Percentiles rank a stretch among this genome's conserved stretches.
phyloP scores from a whole-genome alignment of 106 monocot genomes.

The Cymbidium sinense region DNA sequence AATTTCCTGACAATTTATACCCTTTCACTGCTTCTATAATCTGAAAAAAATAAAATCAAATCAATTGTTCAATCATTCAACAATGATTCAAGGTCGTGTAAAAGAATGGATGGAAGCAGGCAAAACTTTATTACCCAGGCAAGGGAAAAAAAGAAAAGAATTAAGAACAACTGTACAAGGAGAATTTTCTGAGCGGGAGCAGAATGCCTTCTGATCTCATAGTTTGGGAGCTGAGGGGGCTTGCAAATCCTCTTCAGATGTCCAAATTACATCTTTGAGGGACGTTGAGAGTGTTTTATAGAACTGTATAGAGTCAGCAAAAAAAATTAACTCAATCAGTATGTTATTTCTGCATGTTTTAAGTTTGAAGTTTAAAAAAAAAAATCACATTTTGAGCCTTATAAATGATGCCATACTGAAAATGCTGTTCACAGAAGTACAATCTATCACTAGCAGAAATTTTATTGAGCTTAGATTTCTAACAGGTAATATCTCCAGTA shows the following conservation, averaged over 20 bases:
- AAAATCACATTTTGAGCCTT: no score
- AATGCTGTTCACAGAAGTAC: not conserved
- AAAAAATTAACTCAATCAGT: not conserved
- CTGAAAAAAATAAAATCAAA: not conserved
- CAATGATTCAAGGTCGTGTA: no score
- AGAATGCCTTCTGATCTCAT: not conserved
- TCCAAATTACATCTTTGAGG: constrained; percentile 11
- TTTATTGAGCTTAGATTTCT: not conserved
- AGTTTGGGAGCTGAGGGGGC: not conserved
- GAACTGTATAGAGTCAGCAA: not conserved
- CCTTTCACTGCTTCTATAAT: not conserved
- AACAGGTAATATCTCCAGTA: not conserved
- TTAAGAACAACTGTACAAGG: not conserved
- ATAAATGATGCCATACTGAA: not conserved
- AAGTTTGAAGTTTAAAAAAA: not conserved
- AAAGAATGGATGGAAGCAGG: no score
- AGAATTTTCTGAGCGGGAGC: not conserved
- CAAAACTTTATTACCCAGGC: no score
- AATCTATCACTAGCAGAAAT: not conserved
- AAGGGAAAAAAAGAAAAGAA: not conserved
- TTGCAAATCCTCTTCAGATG: constrained; percentile 4
- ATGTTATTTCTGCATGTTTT: no score
- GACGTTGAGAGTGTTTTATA: constrained; percentile 4
- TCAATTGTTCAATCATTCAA: no score
- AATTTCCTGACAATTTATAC: not conserved